Conservation (phyloP, 345 rosid genomes). For the Acer saccharum region DNA sequence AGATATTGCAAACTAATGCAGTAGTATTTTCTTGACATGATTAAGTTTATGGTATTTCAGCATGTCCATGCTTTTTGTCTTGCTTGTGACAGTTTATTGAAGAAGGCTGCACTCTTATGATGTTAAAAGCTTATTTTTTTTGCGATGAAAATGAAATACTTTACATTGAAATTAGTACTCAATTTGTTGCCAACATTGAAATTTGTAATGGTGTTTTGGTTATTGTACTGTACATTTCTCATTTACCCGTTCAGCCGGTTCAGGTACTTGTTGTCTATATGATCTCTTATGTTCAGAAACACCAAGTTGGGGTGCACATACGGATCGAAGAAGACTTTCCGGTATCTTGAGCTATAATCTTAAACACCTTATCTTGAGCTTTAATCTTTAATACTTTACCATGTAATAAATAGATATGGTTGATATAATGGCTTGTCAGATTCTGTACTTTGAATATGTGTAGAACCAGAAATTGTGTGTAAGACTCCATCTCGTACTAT, state of each 20-base stretch:
- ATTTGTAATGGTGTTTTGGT: not conserved
- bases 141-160: not conserved
- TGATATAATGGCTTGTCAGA: not conserved
- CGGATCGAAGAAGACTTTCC: slow-evolving; percentile 36
- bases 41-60: too few species aligned
- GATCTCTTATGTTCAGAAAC: slow-evolving; percentile 58
- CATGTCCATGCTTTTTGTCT: too few species aligned
- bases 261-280: slow-evolving; percentile 52
- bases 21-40: too few species aligned
- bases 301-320: slow-evolving; percentile 30
- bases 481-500: not conserved
- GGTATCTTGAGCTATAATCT: slow-evolving; percentile 45
- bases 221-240: slow-evolving; percentile 9
- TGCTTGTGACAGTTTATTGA: too few species aligned
- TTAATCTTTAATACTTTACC: not conserved
- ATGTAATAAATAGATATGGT: not conserved
- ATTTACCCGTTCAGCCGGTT: slow-evolving; percentile 41
- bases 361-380: not conserved
- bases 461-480: not conserved
- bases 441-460: not conserved
- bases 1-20: too few species aligned
- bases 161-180: not conserved
- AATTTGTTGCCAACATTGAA: not conserved
- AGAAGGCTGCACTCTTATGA: too few species aligned
- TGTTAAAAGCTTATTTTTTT: too few species aligned